These are phyloP conservation scores for Fusarium proliferatum DNA, from an alignment of 2,329 filamentous ascomycete species.

Conservation along the genomic window DNA sequence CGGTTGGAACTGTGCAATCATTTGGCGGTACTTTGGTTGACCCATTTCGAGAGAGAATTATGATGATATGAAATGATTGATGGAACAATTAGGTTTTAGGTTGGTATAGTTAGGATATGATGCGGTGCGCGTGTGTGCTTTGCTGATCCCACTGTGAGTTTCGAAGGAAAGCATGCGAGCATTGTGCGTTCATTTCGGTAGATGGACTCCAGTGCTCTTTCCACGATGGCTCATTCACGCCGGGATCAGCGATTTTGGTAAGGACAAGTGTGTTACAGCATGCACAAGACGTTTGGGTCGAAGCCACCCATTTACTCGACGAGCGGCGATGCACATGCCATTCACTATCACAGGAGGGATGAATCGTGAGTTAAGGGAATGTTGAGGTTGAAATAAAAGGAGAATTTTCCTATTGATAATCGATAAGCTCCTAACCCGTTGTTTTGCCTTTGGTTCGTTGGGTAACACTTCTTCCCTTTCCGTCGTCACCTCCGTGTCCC, in stretches of 20 bases:
- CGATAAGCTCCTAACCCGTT: neutral
- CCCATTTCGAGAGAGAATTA: neutral
- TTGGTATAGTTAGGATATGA: no score
- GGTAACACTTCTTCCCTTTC: rapidly evolving
- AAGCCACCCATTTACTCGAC: no score
- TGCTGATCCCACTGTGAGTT: no score
- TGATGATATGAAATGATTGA: no score
- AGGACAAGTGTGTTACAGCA: no score
- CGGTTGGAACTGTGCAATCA: neutral
- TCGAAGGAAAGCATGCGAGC: rapidly evolving
- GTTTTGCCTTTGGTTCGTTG: rapidly evolving
- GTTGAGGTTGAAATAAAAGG: no score
- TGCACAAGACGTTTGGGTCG: no score
- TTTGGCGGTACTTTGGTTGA: neutral
- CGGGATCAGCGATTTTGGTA: rapidly evolving
- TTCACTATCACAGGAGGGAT: no score
- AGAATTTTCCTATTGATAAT: no score
- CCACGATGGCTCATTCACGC: neutral
- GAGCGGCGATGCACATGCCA: no score
- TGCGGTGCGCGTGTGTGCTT: neutral
- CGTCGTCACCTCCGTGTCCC: neutral
- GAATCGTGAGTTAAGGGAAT: no score
- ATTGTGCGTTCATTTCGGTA: neutral
- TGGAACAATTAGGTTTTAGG: rapidly evolving
- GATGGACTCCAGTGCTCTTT: neutral